Conservation (phyloP, 2,329 filamentous ascomycete genomes). For the Nigrospora sphaerica region DNA sequence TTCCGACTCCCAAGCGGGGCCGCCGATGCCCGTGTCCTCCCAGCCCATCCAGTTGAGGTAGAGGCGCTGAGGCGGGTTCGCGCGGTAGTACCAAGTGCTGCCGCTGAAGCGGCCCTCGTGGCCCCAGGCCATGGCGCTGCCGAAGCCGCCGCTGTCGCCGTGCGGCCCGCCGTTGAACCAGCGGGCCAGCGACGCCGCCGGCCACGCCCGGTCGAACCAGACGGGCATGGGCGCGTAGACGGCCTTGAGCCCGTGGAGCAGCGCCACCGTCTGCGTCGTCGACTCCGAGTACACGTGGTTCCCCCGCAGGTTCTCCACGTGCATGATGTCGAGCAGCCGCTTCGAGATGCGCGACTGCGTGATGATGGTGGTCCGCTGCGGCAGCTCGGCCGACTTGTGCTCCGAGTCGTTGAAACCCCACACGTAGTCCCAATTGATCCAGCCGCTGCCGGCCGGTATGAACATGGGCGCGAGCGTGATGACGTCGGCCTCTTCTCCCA, state of each 20-base stretch:
- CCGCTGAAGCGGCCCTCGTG: constrained; percentile 50
- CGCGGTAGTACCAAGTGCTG: constrained; percentile 55
- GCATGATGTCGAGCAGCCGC: constrained; percentile 67
- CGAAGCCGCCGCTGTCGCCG: constrained; percentile 45
- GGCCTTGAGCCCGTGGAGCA: constrained; percentile 73
- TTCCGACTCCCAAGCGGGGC: constrained; percentile 45
- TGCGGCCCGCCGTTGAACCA: constrained; percentile 55
- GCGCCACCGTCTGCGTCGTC: constrained; percentile 65
- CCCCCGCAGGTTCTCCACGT: constrained; percentile 65
- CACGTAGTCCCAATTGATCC: constrained; percentile 63
- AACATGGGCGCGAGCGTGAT: constrained; percentile 75
- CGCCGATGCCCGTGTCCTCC: constrained; percentile 47
- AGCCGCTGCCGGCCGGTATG: constrained; percentile 64
- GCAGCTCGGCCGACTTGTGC: constrained; percentile 48
- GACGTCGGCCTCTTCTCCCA: constrained; percentile 68
- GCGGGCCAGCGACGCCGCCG: constrained; percentile 40
- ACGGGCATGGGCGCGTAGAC: constrained; percentile 74
- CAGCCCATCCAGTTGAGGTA: constrained; percentile 60
- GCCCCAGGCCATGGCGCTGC: constrained; percentile 53
- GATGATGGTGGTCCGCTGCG: constrained; percentile 69
- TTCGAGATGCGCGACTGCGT: constrained; percentile 70
- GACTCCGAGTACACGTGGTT: constrained; percentile 77
- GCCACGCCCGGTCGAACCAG: constrained; percentile 71
- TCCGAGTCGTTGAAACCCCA: constrained; percentile 54
- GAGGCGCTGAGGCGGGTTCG: constrained; percentile 47